Evolutionary conservation across 768 basidiomycete species (phyloP), one percentile per base, ranked within the genome.

Genomic region (Boletus rubropictus): DNA sequence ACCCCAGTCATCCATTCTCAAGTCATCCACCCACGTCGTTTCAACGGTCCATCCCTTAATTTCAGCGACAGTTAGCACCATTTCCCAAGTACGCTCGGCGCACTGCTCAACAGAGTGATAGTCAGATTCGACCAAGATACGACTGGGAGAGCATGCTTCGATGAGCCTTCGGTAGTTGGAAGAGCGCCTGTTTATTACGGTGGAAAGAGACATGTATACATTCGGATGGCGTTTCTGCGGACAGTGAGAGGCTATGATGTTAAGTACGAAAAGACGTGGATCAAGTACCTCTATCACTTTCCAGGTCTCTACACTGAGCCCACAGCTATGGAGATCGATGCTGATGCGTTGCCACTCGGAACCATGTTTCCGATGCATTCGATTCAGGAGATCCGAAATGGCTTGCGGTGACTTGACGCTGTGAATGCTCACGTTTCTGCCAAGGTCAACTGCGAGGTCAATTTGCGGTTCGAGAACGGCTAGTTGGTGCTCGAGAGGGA

Each of bases 311-410:
- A 81, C 72, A 50, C 86, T 90, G 54, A 93, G 68, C 0, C 90
- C 89, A 59, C 91, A 97, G 38, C 86, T 89, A 64, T 99, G 95
- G 55, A 99, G 64, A 62, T 95, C 92, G 39, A 97, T 67, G 57
- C 83, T 94, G 60, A 96, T 81, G 17, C 60, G 62, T 40, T 69
- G 66, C 77, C 86, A 93, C 20, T 64, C 67, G 7, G 69, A 63
- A 5, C 80, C 78, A 46, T 86, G 73, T 59, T 74, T 78, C 52
- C 72, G 64, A 41, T 74, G 67, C 74, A 91, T 79, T 36, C 70
- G 70, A 24, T 69, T 66, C 20, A 98, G 63, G 28, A 91, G 64
- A 15, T 86, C 81, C 25, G 81, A 53, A 1, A 90, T 91, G 46
- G 71, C 81, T 57, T 79, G 71, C 36, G 82, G 82, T 9, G 80